Percentiles rank a stretch among this genome's conserved stretches.
phyloP scores from a whole-genome alignment of 371 early-diverging fungal species.

The Actinomortierella wolfii region DNA sequence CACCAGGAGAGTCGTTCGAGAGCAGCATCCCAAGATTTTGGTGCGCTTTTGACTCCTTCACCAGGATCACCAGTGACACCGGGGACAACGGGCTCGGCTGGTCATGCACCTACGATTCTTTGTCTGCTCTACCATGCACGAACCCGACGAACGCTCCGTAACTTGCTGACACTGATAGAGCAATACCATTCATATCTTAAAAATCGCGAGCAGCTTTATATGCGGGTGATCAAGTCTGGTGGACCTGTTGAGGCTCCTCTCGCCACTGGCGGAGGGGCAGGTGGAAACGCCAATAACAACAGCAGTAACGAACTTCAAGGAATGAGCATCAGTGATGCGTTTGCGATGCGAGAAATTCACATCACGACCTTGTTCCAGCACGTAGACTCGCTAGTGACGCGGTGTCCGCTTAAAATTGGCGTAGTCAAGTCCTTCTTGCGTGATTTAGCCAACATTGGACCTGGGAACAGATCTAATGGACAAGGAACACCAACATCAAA shows the following conservation, averaged over 20 bases:
- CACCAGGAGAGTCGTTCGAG: not conserved
- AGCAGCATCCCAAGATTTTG: not conserved
- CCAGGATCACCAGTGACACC: constrained; percentile 3
- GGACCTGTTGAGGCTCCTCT: constrained; percentile 18
- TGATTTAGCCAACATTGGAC: constrained; percentile 17
- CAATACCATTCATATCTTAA: constrained; percentile 26
- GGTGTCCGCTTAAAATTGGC: constrained; percentile 33
- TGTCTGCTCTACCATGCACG: constrained; percentile 39
- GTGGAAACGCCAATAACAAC: constrained; percentile 3
- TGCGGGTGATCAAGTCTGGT: constrained; percentile 13
- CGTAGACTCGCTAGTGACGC: constrained; percentile 19
- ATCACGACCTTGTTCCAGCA: constrained; percentile 17
- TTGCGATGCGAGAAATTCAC: constrained; percentile 32
- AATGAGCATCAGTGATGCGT: constrained; percentile 33
- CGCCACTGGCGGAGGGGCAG: constrained; percentile 7
- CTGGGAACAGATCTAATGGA: constrained; percentile 1
- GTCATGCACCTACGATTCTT: constrained; percentile 13
- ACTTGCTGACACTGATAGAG: constrained; percentile 26
- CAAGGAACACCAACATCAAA: no score
- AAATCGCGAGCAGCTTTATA: constrained; percentile 23
- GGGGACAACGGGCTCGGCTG: not conserved
- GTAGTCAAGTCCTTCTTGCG: constrained; percentile 25
- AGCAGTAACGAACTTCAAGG: constrained; percentile 21
- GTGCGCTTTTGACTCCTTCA: not conserved
- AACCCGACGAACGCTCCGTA: constrained; percentile 29